Base-by-base conservation (phyloP, 1,284 basidiomycete genomes). In the Trichosporon sp. region DNA sequence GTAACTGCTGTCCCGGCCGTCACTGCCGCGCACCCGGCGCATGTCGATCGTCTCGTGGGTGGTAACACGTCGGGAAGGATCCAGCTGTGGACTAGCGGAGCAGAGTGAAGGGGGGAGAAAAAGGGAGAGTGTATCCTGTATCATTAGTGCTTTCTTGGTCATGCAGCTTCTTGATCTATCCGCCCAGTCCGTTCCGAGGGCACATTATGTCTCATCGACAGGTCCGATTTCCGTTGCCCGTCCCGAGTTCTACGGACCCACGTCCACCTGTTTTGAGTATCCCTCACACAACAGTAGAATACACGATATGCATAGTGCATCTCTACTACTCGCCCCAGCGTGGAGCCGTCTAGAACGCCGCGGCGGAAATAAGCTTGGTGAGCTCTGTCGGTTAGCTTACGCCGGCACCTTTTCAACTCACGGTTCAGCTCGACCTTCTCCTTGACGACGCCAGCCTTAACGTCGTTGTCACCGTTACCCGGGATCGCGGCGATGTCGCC, bases 401-500 rank as follows among this genome's bases (percentile, higher is more conserved):
- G 43, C 26, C 26, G 26, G 26, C 26, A 35, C 32, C 59, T 31
- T 31, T 2, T 2, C 26, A 54, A 89, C 92, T 82, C 85, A 96
- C 94, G 95, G 76, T 90, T 90, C 71, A 97, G 86, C 82, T 91
- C 91, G 75, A 97, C 92, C 77, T 88, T 90, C 86, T 97, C 95
- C 84, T 93, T 92, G 61, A 96, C 92, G 54, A 96, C 89, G n/a
- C 92, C 92, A 0, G 94, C 92, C 83, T 94, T 92, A 79, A 97
- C 93, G 80, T 94, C 92, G 84, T 97, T 98, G 84, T 96, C 93
- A n/a, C 91, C 91, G 83, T 95, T 96, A 66, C 90, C 88, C 51
- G 94, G 94, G 69, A 97, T 87, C 32, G 84, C 86, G 65, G 94
- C 88, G 11, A 90, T 88, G 16, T 88, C 89, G 5, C 87, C 84